A percentile compares a stretch with the other conserved stretches of the same genome.
phyloP scores from a whole-genome alignment of 2,329 filamentous ascomycete species.

The Diaporthe longicolla region DNA sequence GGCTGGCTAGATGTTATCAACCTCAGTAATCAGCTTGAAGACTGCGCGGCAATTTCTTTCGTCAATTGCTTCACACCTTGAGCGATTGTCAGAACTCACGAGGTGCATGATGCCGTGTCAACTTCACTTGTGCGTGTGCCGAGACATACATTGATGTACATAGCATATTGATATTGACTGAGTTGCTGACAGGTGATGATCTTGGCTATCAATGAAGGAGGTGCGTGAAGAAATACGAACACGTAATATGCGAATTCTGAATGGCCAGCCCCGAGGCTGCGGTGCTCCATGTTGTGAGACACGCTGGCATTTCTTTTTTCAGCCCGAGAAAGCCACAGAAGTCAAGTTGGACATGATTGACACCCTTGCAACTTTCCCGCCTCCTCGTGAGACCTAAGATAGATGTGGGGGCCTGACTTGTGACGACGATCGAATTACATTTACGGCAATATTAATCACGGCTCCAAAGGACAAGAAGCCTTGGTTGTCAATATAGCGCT shows the following conservation, averaged over 20 bases:
- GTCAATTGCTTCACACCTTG: background rate
- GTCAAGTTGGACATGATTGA: conserved; percentile 3
- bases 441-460: background rate
- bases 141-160: background rate
- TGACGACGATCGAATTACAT: background rate
- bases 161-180: background rate
- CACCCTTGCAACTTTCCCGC: background rate
- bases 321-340: background rate
- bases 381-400: background rate
- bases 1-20: background rate
- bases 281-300: background rate
- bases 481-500: background rate
- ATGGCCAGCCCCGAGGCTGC: background rate
- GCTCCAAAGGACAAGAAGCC: background rate
- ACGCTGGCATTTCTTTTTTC: background rate
- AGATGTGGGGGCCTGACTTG: background rate
- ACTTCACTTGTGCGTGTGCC: background rate
- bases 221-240: background rate
- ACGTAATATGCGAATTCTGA: background rate
- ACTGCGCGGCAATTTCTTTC: background rate
- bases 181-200: background rate
- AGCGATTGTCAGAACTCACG: background rate
- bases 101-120: background rate
- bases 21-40: background rate
- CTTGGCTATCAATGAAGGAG: background rate